Base-by-base conservation (phyloP, 345 rosid genomes). In the Ceriops decandra region DNA sequence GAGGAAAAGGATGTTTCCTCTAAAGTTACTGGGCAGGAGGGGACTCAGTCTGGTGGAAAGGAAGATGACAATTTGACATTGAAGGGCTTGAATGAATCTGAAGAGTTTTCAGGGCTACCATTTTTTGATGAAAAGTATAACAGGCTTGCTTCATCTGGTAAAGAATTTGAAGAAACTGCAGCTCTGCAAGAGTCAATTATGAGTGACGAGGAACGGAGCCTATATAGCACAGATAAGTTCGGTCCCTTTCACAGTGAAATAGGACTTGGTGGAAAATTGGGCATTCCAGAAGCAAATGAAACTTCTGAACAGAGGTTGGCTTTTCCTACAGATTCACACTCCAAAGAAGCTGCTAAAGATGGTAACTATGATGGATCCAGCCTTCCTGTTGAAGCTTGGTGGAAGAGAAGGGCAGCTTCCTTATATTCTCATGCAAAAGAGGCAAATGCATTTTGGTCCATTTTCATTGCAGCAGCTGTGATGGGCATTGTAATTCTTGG, bases 401-500 rank as follows among this genome's bases (percentile, higher is more conserved):
- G 99, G 99, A 95, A 84, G 85, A 87, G 88, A 72, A 86, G 90
- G 73, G 92, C 93, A 31, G 73, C 84, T 67, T 86, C 97, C 24
- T 52, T 92, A 61, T 92, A 84, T 79, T 67, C 77, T 64, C 90
- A 86, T 62, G 91, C 96, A 21, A 87, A 85, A 82, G 99, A 92
- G 64, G 88, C 98, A 51, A 90, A 90, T 72, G 57, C 97, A 24
- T 74, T 92, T 21, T 95, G 99, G 99, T 92, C 99, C 21, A 73
- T 95, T 68, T 92, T 90, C 58, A 64, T 95, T 81, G 96, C 99
- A 49, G 98, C 97, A 9, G 90, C 99, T 47, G 89, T 95, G 65
- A 82, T 90, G 77, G 99, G 99, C 63, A 82, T 95, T 47, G 98
- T 92, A 27, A 85, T 95, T 80, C 85, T 95, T 67, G 95, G 99